Evolutionary conservation across 768 basidiomycete genomes (phyloP).

Genomic region (Gloeophyllum trabeum): DNA sequence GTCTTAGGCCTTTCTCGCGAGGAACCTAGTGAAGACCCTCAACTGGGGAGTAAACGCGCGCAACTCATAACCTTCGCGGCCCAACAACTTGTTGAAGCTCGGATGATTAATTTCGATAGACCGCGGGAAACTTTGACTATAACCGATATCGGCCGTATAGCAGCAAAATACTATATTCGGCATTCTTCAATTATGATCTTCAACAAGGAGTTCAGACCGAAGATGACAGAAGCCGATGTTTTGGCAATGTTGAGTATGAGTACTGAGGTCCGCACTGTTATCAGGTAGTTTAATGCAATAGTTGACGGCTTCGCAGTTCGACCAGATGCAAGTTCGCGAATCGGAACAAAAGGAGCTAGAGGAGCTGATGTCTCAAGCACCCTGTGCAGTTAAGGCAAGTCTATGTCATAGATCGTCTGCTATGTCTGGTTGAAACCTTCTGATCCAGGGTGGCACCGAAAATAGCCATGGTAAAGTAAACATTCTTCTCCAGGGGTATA

Average conservation of each 20-base stretch:
- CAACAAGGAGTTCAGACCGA: constrained; percentile 61
- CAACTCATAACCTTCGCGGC: constrained; percentile 62
- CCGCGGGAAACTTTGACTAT: constrained; percentile 47
- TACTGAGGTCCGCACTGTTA: constrained; percentile 56
- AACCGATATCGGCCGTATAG: constrained; percentile 92
- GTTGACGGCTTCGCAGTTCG: constrained; percentile 43
- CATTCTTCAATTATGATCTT: constrained; percentile 81
- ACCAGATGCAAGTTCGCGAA: constrained; percentile 91
- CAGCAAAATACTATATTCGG: constrained; percentile 93
- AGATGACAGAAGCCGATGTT: constrained; percentile 90
- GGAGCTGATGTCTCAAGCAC: constrained; percentile 50
- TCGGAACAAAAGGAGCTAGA: constrained; percentile 80
- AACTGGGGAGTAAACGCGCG: constrained; percentile 56
- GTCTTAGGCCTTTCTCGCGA: constrained; percentile 63
- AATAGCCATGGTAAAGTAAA: constrained; percentile 82
- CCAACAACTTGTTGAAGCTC: constrained; percentile 46
- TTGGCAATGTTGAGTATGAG: constrained; percentile 80
- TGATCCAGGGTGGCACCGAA: constrained; percentile 47
- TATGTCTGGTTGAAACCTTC: not conserved
- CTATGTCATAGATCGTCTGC: not conserved
- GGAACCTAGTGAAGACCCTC: constrained; percentile 56
- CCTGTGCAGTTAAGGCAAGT: constrained; percentile 62
- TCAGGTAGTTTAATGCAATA: not conserved
- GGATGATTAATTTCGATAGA: constrained; percentile 76
- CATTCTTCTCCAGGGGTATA: constrained; percentile 84